Evolutionary conservation across 768 basidiomycete species (phyloP).

Genomic region (Lyophyllum shimeji): DNA sequence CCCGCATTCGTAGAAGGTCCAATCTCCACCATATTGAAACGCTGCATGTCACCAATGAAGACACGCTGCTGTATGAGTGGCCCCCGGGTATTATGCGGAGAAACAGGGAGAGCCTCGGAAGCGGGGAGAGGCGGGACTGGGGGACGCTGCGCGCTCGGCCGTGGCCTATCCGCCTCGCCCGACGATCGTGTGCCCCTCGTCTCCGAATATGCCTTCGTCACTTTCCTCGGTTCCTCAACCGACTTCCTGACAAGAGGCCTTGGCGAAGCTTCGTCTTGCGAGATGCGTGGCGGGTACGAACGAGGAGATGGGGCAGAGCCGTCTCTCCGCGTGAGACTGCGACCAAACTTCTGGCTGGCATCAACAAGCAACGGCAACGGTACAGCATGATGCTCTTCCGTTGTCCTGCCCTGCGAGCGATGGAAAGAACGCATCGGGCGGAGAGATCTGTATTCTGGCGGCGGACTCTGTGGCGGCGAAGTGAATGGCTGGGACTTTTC

Average conservation of each 20-base stretch:
- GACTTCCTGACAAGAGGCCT: constrained; percentile 12
- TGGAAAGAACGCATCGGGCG: constrained; percentile 65
- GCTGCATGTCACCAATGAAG: constrained; percentile 76
- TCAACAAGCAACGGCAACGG: constrained; percentile 34
- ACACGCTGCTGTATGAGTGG: constrained; percentile 62
- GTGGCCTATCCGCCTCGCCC: constrained; percentile 22
- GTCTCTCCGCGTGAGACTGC: constrained; percentile 35
- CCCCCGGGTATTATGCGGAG: constrained; percentile 25
- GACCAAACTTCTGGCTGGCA: constrained; percentile 28
- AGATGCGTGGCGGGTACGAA: constrained; percentile 21
- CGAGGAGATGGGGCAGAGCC: constrained; percentile 16
- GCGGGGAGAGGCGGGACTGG: constrained; percentile 38
- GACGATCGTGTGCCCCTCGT: constrained; percentile 21
- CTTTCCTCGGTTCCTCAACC: constrained; percentile 17
- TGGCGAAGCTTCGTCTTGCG: constrained; percentile 7
- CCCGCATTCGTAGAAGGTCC: constrained; percentile 64
- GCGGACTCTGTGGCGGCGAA: constrained; percentile 7
- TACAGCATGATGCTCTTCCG: constrained; percentile 30
- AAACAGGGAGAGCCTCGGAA: constrained; percentile 30
- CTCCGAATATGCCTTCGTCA: constrained; percentile 14
- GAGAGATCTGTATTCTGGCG: constrained; percentile 26
- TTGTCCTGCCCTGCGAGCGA: constrained; percentile 35
- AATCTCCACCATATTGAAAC: constrained; percentile 75
- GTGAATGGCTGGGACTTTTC: constrained; percentile 4
- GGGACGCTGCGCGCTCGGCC: constrained; percentile 25